Evolutionary conservation across 345 rosid species (phyloP), one percentile per base, ranked within the genome.

Genomic region (Clarkia xantiana): DNA sequence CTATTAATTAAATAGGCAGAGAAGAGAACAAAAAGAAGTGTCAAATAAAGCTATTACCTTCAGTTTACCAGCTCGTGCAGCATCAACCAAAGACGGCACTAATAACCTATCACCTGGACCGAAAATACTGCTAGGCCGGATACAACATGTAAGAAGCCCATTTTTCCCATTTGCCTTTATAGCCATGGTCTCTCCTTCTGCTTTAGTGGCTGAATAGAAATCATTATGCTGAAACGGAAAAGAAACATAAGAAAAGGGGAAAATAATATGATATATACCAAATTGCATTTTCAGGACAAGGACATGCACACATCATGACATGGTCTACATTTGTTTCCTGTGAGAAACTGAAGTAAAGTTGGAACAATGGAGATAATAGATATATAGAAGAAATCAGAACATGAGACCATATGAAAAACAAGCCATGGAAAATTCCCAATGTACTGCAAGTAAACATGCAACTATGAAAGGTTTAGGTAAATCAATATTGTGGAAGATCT

Each of bases 51-150:
- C 44, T 17, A 12, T 53, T 60, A 86, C 97, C 94, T 86, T 90
- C 14, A 79, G 76, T 73, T 90, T 86, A 40, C 97, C 96, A 19
- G 93, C 94, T 59, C 74, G 79, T 16, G 88, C 96, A 48, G 94
- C 88, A 62, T 73, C 71, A 51, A 69, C 81, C 59, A 90, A 73
- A 14, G 97, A 74, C 10, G 97, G 97, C 67, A 86, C 74, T 49
- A 90, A 57, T 69, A 86, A 66, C 73, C 53, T 77, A 75, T 90
- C 96, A 51, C 97, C 97, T 23, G 97, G 96, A 44, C 97, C 96
- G 60, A 90, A 90, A 58, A 90, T 83, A 52, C 89, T 61, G 53
- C 97, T 90, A 10, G 97, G 97, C 39, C 97, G 94, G 54, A 90
- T 71, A 55, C 89, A 75, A 73, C 96, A 90, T 18, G 97, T 90